Evolutionary conservation across 1,139 yeast genomes (phyloP).

Genomic region (Yamadazyma dushanensis): DNA sequence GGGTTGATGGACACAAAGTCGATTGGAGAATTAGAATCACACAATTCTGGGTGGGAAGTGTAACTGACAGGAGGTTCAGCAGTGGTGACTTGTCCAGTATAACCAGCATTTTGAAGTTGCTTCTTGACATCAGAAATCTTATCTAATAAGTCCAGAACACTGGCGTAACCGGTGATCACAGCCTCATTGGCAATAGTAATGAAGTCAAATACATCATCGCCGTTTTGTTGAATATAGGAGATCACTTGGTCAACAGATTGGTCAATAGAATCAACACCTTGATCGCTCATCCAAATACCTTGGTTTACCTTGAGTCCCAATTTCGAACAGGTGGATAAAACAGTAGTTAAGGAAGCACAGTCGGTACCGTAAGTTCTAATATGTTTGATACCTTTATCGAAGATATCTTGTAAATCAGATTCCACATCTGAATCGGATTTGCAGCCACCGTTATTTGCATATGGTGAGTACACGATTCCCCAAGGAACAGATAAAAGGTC

Average conservation of each 20-base stretch:
- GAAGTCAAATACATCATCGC: conserved; percentile 71
- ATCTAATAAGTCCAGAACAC: conserved; percentile 56
- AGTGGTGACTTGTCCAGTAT: conserved; percentile 73
- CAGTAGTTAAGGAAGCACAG: conserved; percentile 66
- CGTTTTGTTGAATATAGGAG: conserved; percentile 47
- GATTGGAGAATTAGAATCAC: conserved; percentile 58
- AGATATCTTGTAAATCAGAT: conserved; percentile 59
- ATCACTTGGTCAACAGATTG: conserved; percentile 55
- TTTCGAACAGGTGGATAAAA: conserved; percentile 58
- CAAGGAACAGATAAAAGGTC: conserved; percentile 40
- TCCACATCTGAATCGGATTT: conserved; percentile 55
- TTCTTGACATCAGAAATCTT: conserved; percentile 67
- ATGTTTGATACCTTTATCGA: conserved; percentile 58
- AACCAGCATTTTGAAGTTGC: conserved; percentile 65
- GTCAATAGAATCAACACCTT: conserved; percentile 72
- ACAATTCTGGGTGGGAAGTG: conserved; percentile 61
- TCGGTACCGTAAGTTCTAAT: conserved; percentile 85
- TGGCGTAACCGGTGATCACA: conserved; percentile 56
- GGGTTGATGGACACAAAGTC: conserved; percentile 85
- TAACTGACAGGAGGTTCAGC: conserved; percentile 86
- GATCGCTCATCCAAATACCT: conserved; percentile 74
- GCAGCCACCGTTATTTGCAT: conserved; percentile 65
- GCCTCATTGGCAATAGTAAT: conserved; percentile 91
- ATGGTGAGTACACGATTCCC: conserved; percentile 79
- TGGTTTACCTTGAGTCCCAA: conserved; percentile 77